Evolutionary conservation across 352 stramenopile genomes (phyloP), one percentile per base, ranked within the genome.

Genomic region (Pythium coloratum): DNA sequence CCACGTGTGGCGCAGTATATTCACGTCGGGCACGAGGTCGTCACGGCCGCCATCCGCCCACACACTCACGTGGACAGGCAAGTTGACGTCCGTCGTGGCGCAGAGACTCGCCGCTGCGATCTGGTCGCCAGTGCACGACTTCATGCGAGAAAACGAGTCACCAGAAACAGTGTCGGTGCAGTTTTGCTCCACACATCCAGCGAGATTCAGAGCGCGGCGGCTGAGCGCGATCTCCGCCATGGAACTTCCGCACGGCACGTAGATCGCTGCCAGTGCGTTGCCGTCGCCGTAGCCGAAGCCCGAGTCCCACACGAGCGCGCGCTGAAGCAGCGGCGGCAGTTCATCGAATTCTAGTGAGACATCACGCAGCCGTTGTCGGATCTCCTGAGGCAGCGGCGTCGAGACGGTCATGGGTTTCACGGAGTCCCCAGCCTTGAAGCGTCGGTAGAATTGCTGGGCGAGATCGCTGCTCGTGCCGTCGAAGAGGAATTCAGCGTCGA

Each of bases 291-390:
- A 61, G 2, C 46, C 69, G 40, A 70, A 82, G 3, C 76, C 76
- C 24, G 70, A 67, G 50, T 82, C 76, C 76, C 76, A 82, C 14
- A 82, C 38, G 0, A 82, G 59, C 4, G 70, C 72, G 14, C 67
- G 70, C 24, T 82, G 76, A 0, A 79, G 55, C 38, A 80, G 44
- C 8, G 65, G 13, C 6, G 71, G 66, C 3, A 80, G 40, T 2
- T 75, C 62, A 3, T 71, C 51, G 38, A 77, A 77, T 6, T 60
- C 20, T 3, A 80, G 51, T 2, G 40, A 60, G 6, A 67, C 55
- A 7, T 66, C 42, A 6, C 42, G 10, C 20, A 80, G 67, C 12
- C 67, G 55, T 54, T 76, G 54, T 54, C 63, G 30, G 6, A 80
- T 62, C 32, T 66, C 64, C 20, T 28, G 44, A 0, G 72, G 72